Base-by-base conservation (phyloP, 176 grass and related monocot species). In the Oropetium thomaeum region DNA sequence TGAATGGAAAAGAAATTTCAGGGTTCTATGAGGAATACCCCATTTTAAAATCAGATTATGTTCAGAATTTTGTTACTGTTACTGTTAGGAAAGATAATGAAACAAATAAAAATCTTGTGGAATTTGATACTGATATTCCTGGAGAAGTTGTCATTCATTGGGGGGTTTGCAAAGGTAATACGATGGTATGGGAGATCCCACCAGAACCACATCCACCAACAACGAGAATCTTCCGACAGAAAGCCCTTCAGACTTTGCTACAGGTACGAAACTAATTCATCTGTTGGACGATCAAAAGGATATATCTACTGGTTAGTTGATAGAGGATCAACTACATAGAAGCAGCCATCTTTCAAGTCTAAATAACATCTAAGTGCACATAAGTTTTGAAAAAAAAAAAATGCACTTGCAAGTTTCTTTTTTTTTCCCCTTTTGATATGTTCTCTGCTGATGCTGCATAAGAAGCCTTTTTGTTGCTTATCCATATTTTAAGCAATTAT, bases 141-240 rank as follows among this genome's bases (percentile, higher is more conserved):
- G 96, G 89, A 65, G 79, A 92, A 83, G 89, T 98, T 81, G 67
- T 86, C 60, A 70, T 98, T 74, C 96, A 94, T 79, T 98, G 96
- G 96, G 96, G 96, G 78, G 86, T 94, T 73, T 92, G 81, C 74
- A 90, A 75, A 88, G 79, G 81, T 48, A 85, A 92, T 74, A 87
- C 40, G 27, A 86, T 83, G 73, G 81, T 86, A 55, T 98, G 96
- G 96, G 88, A 82, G 74, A 87, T 94, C 53, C 96, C 96, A 26
- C 71, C 88, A 53, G 74, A 86, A 25, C 96, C 96, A 66, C 87
- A 98, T 85, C 96, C 96, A 81, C 84, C 83, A 42, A 48, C 71
- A 76, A 98, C 91, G 1, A 94, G 73, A 81, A 74, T 86, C 19
- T 93, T 94, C 79, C 51, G 82, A 81, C 82, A 86, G 29, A 98